phyloP scores from a whole-genome alignment of 768 basidiomycete species.

The Rhodosporidiobolus odoratus region DNA sequence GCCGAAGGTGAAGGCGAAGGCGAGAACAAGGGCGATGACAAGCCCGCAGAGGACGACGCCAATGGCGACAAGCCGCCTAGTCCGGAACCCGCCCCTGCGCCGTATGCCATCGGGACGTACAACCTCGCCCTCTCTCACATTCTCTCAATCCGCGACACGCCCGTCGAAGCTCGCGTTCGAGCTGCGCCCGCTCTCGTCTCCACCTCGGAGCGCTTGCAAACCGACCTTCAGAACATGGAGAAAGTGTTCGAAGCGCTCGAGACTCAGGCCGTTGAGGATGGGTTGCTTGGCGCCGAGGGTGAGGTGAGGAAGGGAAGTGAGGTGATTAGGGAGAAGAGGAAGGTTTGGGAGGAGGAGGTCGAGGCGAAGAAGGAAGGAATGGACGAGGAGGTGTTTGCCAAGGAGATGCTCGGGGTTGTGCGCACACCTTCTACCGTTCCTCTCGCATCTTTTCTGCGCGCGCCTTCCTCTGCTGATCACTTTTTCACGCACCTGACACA shows the following conservation, averaged over 20 bases:
- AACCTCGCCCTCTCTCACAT: neutral
- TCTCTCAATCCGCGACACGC: slow-evolving; percentile 51
- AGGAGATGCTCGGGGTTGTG: slow-evolving; percentile 59
- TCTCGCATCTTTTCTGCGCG: neutral
- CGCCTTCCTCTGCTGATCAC: too few species aligned
- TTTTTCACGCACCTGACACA: slow-evolving; percentile 21
- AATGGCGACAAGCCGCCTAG: neutral
- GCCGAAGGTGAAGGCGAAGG: too few species aligned
- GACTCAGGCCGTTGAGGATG: slow-evolving; percentile 51
- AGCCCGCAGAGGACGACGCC: neutral
- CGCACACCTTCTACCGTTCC: slow-evolving; percentile 10
- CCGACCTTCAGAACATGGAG: slow-evolving; percentile 73
- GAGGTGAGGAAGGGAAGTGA: slow-evolving; percentile 52
- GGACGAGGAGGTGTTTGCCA: slow-evolving; percentile 55
- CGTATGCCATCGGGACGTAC: neutral
- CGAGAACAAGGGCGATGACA: neutral
- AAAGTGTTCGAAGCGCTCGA: slow-evolving; percentile 66
- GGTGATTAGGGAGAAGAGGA: slow-evolving; percentile 53
- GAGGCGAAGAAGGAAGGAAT: slow-evolving; percentile 14
- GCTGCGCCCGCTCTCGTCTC: slow-evolving; percentile 77
- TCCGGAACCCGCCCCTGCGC: neutral
- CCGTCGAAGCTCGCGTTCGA: slow-evolving; percentile 70
- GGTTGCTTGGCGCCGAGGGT: slow-evolving; percentile 58
- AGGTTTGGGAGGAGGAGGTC: slow-evolving; percentile 9
- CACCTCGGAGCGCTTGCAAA: slow-evolving; percentile 69